These are phyloP conservation scores for Gamarada debralockiae DNA, from an alignment of 495 filamentous ascomycete species.

Conservation along the genomic window DNA sequence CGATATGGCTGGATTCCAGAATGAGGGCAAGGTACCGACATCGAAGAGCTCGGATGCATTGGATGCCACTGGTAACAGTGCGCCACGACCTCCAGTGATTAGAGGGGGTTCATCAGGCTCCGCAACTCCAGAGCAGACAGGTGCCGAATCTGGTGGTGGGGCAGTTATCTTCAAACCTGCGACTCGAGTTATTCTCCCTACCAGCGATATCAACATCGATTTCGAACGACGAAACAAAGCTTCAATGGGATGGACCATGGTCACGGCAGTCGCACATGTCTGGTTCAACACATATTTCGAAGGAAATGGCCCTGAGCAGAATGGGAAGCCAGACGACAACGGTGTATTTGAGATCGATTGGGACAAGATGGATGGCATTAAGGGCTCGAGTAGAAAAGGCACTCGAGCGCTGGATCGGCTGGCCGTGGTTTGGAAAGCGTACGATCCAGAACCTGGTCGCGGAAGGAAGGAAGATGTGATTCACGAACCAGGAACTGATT, in stretches of 20 bases:
- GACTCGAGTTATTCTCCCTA: conserved; percentile 62
- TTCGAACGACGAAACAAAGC: conserved; percentile 78
- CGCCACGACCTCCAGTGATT: background rate
- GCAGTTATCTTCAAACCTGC: conserved; percentile 77
- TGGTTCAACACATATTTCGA: conserved; percentile 98
- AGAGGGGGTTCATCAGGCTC: background rate
- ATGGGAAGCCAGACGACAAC: conserved; percentile 40
- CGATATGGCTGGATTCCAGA: conserved; percentile 46
- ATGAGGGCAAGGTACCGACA: conserved; percentile 5
- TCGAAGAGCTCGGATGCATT: background rate
- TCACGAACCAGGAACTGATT: conserved; percentile 54
- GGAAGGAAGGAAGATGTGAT: conserved; percentile 40
- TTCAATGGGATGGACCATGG: conserved; percentile 77
- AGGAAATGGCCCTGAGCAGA: conserved; percentile 64
- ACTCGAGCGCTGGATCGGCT: conserved; percentile 75
- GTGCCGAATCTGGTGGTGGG: conserved; percentile 40
- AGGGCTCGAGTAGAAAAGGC: conserved; percentile 77
- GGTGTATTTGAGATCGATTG: conserved; percentile 57
- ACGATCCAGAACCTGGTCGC: conserved; percentile 21
- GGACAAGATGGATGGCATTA: conserved; percentile 61
- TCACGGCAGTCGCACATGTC: conserved; percentile 87
- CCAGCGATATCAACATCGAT: conserved; percentile 84
- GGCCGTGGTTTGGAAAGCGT: conserved; percentile 76
- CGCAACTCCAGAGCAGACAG: background rate
- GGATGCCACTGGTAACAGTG: background rate